Conservation (phyloP, 352 stramenopile species). For the Globisporangium splendens region DNA sequence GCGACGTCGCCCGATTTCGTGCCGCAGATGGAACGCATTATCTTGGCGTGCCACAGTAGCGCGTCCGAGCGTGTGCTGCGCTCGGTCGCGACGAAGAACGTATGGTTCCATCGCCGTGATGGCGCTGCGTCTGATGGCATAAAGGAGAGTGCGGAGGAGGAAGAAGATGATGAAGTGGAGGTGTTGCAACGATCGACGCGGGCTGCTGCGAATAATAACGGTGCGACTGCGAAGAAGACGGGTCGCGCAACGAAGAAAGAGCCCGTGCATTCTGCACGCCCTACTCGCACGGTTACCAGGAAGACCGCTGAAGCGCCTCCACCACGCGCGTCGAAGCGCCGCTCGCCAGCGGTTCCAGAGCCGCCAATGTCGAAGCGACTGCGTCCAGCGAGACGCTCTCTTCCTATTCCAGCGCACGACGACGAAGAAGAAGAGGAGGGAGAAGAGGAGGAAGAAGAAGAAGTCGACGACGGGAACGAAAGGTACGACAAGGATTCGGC, state of each 20-base stretch:
- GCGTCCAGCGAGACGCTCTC: constrained; percentile 8
- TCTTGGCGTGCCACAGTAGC: constrained; percentile 59
- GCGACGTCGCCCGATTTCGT: constrained; percentile 45
- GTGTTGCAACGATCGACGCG: neutral
- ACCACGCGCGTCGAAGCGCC: constrained; percentile 10
- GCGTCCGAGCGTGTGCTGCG: constrained; percentile 45
- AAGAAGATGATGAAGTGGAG: constrained; percentile 7
- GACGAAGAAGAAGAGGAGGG: constrained; percentile 9
- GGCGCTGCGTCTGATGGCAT: neutral
- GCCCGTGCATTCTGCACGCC: neutral
- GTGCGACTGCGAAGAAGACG: constrained; percentile 5
- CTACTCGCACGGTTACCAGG: constrained; percentile 3
- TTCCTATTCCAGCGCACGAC: constrained; percentile 18
- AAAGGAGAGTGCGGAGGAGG: constrained; percentile 8
- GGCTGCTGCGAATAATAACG: neutral
- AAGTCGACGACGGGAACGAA: constrained; percentile 23
- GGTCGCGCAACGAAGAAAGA: constrained; percentile 9
- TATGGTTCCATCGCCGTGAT: constrained; percentile 47
- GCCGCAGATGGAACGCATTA: constrained; percentile 70
- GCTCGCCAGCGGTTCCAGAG: neutral
- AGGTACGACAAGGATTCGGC: constrained; percentile 5
- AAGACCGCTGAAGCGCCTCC: constrained; percentile 1
- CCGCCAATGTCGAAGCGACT: constrained; percentile 11
- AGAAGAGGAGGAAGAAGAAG: constrained; percentile 20
- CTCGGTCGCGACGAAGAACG: constrained; percentile 55